These are phyloP conservation scores for Prototheca cutis DNA, from an alignment of 163 green algal species.

Conservation along the genomic window DNA sequence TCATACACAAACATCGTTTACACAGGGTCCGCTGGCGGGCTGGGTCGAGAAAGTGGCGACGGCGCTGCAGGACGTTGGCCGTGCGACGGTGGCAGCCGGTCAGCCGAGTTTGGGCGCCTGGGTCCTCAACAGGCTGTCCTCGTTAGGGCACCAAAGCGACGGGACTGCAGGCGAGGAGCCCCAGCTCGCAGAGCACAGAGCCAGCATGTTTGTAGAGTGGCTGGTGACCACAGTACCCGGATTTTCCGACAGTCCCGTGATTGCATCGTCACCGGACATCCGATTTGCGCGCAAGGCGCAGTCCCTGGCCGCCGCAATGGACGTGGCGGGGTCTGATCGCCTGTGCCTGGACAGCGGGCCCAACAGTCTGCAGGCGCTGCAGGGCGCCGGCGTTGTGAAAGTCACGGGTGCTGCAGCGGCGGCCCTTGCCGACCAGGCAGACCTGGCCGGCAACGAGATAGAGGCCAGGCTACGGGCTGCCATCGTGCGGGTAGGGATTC, in stretches of 20 bases:
- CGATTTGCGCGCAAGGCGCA: not conserved
- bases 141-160: too few species aligned
- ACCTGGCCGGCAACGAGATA: not conserved
- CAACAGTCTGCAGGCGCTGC: not conserved
- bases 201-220: not conserved
- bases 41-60: not conserved
- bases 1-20: too few species aligned
- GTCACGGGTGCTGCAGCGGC: not conserved
- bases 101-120: not conserved
- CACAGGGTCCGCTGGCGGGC: not conserved
- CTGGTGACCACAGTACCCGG: not conserved
- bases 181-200: not conserved
- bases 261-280: not conserved
- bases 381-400: not conserved
- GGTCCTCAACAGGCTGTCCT: not conserved
- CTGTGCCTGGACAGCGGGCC: not conserved
- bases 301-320: not conserved
- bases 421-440: not conserved
- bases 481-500: too few species aligned
- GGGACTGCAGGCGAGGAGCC: too few species aligned
- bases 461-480: not conserved
- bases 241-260: too few species aligned
- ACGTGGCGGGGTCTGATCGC: not conserved
- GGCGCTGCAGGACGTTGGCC: not conserved
- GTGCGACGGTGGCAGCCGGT: not conserved